Conservation (phyloP, 1,139 yeast species). For the Suhomyces wounanorum region DNA sequence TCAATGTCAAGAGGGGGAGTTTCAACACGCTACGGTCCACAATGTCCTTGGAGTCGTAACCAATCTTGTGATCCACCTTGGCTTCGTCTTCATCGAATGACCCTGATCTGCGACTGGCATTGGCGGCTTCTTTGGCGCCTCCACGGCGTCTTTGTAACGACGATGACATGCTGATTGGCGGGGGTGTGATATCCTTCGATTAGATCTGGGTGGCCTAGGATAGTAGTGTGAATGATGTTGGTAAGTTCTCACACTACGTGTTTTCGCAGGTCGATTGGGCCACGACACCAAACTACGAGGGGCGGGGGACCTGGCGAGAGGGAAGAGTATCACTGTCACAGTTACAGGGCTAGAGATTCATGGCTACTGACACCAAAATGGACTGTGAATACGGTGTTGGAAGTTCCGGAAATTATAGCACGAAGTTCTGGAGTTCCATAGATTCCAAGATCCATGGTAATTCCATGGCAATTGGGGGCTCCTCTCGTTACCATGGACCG, state of each 20-base stretch:
- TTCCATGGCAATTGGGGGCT: no score
- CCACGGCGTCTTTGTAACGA: constrained; percentile 55
- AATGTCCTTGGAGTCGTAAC: constrained; percentile 78
- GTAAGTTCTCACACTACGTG: constrained; percentile 4
- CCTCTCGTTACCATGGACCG: no score
- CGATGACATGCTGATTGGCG: constrained; percentile 27
- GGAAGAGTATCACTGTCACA: no score
- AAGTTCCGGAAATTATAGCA: no score
- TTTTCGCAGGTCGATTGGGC: constrained; percentile 3
- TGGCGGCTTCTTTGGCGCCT: constrained; percentile 25
- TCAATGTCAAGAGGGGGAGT: constrained; percentile 76
- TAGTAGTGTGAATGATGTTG: background rate
- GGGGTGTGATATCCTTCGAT: background rate
- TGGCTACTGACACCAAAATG: no score
- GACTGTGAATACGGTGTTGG: no score
- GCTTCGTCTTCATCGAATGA: constrained; percentile 15
- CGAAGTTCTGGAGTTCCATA: no score
- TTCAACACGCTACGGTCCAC: constrained; percentile 48
- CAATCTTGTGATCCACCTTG: constrained; percentile 59
- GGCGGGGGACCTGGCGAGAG: background rate
- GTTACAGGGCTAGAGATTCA: no score
- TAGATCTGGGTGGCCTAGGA: background rate
- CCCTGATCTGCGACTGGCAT: constrained; percentile 13
- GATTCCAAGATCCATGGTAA: no score
- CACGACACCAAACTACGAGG: constrained; percentile 1